These are phyloP conservation scores for Aspergillus bridgeri DNA, from an alignment of 495 filamentous ascomycete species.

Conservation along the genomic window DNA sequence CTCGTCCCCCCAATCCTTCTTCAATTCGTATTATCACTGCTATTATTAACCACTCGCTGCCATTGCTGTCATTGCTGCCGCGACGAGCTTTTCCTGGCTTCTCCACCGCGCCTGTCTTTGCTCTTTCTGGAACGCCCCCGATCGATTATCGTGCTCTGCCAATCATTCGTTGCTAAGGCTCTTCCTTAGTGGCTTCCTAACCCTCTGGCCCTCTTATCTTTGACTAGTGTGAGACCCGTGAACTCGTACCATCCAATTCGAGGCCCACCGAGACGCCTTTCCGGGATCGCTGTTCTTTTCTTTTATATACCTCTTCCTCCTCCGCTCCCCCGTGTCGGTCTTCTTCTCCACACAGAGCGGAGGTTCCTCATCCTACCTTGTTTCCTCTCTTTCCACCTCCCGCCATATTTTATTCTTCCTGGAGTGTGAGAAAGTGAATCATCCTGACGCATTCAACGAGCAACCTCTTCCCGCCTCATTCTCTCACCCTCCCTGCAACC, in stretches of 20 bases:
- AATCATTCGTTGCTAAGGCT: not conserved
- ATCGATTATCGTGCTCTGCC: slow-evolving; percentile 12
- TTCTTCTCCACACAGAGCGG: slow-evolving; percentile 24
- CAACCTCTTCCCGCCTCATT: not conserved
- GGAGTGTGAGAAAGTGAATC: not conserved
- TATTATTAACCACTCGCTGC: not conserved
- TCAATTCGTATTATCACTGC: not conserved
- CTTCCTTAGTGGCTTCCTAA: not conserved
- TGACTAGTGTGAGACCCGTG: slow-evolving; percentile 10
- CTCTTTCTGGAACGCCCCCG: slow-evolving; percentile 13
- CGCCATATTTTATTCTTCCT: slow-evolving; percentile 10
- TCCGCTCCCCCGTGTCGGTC: slow-evolving; percentile 30
- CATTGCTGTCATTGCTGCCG: not conserved
- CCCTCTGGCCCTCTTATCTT: slow-evolving; percentile 5
- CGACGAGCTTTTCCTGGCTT: slow-evolving; percentile 5
- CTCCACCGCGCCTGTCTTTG: slow-evolving; percentile 6
- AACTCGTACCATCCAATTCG: slow-evolving; percentile 20
- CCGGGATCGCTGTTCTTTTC: slow-evolving; percentile 16
- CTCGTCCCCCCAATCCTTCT: not conserved
- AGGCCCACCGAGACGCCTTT: slow-evolving; percentile 23
- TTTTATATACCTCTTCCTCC: slow-evolving; percentile 23
- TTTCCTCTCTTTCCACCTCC: slow-evolving; percentile 9
- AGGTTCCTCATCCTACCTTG: slow-evolving; percentile 5
- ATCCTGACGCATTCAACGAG: not conserved
- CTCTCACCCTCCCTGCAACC: not conserved